Evolutionary conservation across 805 yeast species (phyloP).

Genomic region (Myxozyma neotropica): DNA sequence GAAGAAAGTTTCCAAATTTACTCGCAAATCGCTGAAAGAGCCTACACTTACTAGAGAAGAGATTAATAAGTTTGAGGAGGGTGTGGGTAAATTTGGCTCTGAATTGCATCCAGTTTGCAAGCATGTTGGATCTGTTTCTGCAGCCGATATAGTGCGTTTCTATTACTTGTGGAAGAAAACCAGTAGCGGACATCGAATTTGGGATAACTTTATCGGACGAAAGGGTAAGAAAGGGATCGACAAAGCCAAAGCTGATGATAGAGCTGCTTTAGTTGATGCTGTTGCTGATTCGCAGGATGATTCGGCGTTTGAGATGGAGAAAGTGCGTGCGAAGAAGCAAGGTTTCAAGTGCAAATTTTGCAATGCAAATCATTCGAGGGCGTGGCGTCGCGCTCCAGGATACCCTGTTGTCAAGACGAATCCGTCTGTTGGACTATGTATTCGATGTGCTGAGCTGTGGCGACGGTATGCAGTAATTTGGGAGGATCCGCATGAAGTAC

Average conservation of each 20-base stretch:
- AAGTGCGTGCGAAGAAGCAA: conserved; percentile 47
- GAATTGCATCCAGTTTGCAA: conserved; percentile 74
- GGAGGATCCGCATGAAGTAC: conserved; percentile 75
- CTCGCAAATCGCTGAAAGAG: conserved; percentile 65
- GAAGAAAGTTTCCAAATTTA: conserved; percentile 49
- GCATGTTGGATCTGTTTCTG: conserved; percentile 71
- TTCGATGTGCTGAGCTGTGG: conserved; percentile 89
- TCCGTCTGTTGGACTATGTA: conserved; percentile 65
- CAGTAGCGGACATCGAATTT: conserved; percentile 66
- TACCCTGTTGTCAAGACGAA: conserved; percentile 46
- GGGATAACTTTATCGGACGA: conserved; percentile 82
- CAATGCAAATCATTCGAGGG: conserved; percentile 53
- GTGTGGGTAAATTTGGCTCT: conserved; percentile 70
- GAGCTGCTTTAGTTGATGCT: conserved; percentile 46
- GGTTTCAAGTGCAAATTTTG: conserved; percentile 74
- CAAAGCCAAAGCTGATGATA: conserved; percentile 34
- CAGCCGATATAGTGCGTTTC: conserved; percentile 79
- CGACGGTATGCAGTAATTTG: conserved; percentile 83
- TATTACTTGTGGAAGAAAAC: conserved; percentile 94
- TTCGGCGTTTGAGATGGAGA: conserved; percentile 64
- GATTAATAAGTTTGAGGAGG: conserved; percentile 68
- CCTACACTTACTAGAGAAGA: conserved; percentile 75
- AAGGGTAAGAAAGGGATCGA: conserved; percentile 57
- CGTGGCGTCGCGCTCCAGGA: conserved; percentile 77
- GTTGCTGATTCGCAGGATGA: conserved; percentile 71